Evolutionary conservation across 2,329 filamentous ascomycete species (phyloP).

Genomic region (Cladobotryum mycophilum): DNA sequence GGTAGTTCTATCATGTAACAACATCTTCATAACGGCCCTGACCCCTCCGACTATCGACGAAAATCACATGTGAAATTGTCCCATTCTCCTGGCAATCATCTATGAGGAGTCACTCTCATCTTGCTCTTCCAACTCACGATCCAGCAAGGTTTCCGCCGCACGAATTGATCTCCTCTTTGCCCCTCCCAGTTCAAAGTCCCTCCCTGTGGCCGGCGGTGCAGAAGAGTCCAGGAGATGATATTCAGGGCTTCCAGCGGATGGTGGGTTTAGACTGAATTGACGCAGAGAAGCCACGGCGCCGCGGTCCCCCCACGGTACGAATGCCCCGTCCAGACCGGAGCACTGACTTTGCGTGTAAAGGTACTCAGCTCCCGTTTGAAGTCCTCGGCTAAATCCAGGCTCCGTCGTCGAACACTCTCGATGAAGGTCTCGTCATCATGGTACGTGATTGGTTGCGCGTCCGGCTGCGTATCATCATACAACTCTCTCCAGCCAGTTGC

Average conservation of each 20-base stretch:
- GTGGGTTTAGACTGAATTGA: constrained; percentile 15
- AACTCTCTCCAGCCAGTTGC: constrained; percentile 15
- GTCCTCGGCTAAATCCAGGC: constrained; percentile 20
- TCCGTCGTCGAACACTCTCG: constrained; percentile 20
- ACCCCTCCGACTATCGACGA: constrained; percentile 5
- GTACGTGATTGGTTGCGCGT: constrained; percentile 6
- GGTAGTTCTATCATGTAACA: constrained; percentile 32
- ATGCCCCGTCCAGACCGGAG: constrained; percentile 9
- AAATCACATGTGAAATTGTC: constrained; percentile 8
- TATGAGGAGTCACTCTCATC: constrained; percentile 1
- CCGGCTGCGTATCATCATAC: constrained; percentile 13
- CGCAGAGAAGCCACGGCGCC: constrained; percentile 3
- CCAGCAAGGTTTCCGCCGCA: constrained; percentile 4
- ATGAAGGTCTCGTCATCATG: constrained; percentile 20
- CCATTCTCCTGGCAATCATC: not conserved
- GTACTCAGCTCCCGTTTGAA: constrained; percentile 19
- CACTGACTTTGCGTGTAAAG: constrained; percentile 16
- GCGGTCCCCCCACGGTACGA: constrained; percentile 1
- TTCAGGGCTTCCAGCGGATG: not conserved
- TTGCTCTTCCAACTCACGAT: constrained; percentile 15
- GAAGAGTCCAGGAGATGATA: constrained; percentile 1
- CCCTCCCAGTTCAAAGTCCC: constrained; percentile 15
- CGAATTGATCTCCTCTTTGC: constrained; percentile 14
- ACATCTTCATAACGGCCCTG: constrained; percentile 16
- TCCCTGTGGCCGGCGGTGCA: constrained; percentile 12